phyloP scores from a whole-genome alignment of 2,329 filamentous ascomycete species.

The Geoglossum cookeanum region DNA sequence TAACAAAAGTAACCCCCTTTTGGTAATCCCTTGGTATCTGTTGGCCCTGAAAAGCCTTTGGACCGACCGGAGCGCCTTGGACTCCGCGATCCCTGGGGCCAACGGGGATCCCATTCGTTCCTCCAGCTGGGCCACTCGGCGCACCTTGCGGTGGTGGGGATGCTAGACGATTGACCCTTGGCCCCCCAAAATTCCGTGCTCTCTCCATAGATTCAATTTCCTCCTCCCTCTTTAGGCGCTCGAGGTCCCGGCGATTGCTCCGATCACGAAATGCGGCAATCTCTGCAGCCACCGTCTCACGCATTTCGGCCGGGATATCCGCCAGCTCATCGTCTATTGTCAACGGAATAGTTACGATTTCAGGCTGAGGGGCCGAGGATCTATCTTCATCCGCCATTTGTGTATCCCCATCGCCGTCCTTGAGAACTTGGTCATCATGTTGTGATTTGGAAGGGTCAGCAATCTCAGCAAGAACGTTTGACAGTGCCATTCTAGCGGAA shows the following conservation, averaged over 20 bases:
- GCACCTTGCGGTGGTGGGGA: slow-evolving; percentile 47
- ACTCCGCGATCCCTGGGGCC: slow-evolving; percentile 50
- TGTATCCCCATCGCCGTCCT: slow-evolving; percentile 47
- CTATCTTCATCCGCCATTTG: slow-evolving; percentile 44
- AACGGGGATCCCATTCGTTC: slow-evolving; percentile 56
- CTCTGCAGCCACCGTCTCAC: slow-evolving; percentile 82
- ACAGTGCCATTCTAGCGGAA: slow-evolving; percentile 46
- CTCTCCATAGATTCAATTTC: slow-evolving; percentile 79
- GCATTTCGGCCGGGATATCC: slow-evolving; percentile 91
- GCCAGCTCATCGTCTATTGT: slow-evolving; percentile 81
- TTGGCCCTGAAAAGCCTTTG: slow-evolving; percentile 33
- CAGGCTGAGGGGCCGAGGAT: slow-evolving; percentile 44
- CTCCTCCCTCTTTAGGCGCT: slow-evolving; percentile 73
- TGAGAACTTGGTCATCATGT: slow-evolving; percentile 23
- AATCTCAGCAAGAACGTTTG: slow-evolving; percentile 48
- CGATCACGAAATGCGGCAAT: slow-evolving; percentile 88
- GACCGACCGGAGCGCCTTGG: slow-evolving; percentile 56
- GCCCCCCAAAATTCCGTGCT: slow-evolving; percentile 41
- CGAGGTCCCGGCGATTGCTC: slow-evolving; percentile 72
- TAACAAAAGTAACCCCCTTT: slow-evolving; percentile 66
- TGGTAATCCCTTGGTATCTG: slow-evolving; percentile 55
- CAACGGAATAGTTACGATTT: slow-evolving; percentile 78
- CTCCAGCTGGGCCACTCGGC: slow-evolving; percentile 40
- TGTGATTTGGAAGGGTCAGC: slow-evolving; percentile 40
- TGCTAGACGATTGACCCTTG: slow-evolving; percentile 45